phyloP scores from a whole-genome alignment of 108 stramenopile genomes.

The Discostella stelligeroides region DNA sequence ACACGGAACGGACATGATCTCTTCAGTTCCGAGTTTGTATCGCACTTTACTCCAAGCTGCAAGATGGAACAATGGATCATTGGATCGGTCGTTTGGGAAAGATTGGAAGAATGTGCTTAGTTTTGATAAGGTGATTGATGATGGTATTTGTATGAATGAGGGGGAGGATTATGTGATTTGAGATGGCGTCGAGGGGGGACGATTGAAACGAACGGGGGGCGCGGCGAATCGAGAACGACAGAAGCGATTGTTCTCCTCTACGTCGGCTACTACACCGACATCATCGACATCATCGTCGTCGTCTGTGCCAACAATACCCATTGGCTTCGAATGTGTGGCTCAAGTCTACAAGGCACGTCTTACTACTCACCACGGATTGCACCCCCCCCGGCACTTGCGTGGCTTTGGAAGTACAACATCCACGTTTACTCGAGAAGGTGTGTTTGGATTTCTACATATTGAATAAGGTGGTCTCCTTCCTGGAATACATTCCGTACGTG shows the following conservation, averaged over 20 bases:
- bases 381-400: slow-evolving; percentile 66
- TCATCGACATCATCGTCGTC: slow-evolving; percentile 20
- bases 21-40: slow-evolving; percentile 80
- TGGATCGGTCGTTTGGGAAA: slow-evolving; percentile 68
- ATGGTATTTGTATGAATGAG: slow-evolving; percentile 37
- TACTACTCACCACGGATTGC: slow-evolving; percentile 29
- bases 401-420: slow-evolving; percentile 92
- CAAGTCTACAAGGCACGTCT: slow-evolving; percentile 83
- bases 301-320: slow-evolving; percentile 42
- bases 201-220: slow-evolving; percentile 25
- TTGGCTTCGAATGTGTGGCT: slow-evolving; percentile 90
- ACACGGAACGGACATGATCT: slow-evolving; percentile 88
- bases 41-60: slow-evolving; percentile 85
- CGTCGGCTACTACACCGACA: not conserved
- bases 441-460: slow-evolving; percentile 91
- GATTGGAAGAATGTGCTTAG: slow-evolving; percentile 49
- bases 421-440: slow-evolving; percentile 78
- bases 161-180: slow-evolving; percentile 31
- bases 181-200: slow-evolving; percentile 36
- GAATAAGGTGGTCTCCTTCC: slow-evolving; percentile 58
- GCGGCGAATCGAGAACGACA: slow-evolving; percentile 32
- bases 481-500: slow-evolving; percentile 71
- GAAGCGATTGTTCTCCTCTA: slow-evolving; percentile 19
- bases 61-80: slow-evolving; percentile 84
- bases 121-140: slow-evolving; percentile 26